Evolutionary conservation across 345 rosid genomes (phyloP), one percentile per base, ranked within the genome.

Genomic region (Cardamine occulta): DNA sequence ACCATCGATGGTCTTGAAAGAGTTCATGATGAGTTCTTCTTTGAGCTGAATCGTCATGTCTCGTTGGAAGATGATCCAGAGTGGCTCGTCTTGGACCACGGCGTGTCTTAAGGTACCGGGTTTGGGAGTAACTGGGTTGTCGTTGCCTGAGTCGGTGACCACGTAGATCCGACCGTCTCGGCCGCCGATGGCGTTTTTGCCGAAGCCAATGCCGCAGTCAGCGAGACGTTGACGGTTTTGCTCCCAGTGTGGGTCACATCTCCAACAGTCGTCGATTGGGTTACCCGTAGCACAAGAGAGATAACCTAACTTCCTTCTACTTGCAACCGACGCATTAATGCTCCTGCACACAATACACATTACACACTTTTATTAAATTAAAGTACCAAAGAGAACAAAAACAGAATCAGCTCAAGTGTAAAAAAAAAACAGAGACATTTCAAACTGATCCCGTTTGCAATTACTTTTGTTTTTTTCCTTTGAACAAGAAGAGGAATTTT

Each of bases 241-340:
- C 77, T 87, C 87, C 94, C 97, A 91, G 35, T 87, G 67, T 49
- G 94, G 88, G 82, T 91, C 97, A 67, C 93, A 91, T n/a, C 97
- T 47, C 97, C 94, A 91, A 74, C 97, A 91, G 67, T 91, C 94
- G 26, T 91, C 97, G 19, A 88, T 85, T 5, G 97, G 96, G 66
- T 90, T 91, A 1, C 92, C 96, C 1, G 90, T 88, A 1, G 86
- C 83, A 29, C 96, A 88, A 10, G 96, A 90, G 29, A 88, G 79
- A 44, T 83, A 87, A 0, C 86, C 92, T 66, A 91, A 66, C 81
- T 83, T 88, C 74, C 97, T 87, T 80, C 88, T 78, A 1, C 88
- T 82, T 4, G 72, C 67, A 21, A 78, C 12, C 2, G 82, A 79
- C 47, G 82, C 91, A 83, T 88, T 89, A 73, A 88, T 86, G 73